These are phyloP conservation scores for Dendrostoma leiphaemia DNA, from an alignment of 2,329 filamentous ascomycete species.

Conservation along the genomic window DNA sequence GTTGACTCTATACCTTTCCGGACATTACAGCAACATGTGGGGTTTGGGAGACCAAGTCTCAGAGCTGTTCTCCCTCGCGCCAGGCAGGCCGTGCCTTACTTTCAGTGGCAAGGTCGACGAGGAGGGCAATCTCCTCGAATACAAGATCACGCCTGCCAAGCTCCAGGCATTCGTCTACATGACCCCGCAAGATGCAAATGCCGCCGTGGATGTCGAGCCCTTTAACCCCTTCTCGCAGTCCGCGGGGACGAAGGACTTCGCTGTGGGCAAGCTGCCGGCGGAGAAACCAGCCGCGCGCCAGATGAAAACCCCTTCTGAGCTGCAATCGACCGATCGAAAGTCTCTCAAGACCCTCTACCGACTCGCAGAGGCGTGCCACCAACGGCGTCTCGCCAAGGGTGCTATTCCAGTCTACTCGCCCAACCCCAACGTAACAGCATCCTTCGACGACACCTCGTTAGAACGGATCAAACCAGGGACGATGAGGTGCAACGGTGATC, in stretches of 20 bases:
- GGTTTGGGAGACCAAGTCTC: slow-evolving; percentile 27
- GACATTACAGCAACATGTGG: slow-evolving; percentile 59
- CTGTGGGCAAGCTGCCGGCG: slow-evolving; percentile 30
- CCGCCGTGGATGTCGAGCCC: slow-evolving; percentile 15
- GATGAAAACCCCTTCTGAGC: slow-evolving; percentile 41
- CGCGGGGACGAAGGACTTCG: slow-evolving; percentile 24
- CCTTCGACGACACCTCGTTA: slow-evolving; percentile 34
- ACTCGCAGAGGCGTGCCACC: slow-evolving; percentile 46
- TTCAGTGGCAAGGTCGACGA: slow-evolving; percentile 59
- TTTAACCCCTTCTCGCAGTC: background rate
- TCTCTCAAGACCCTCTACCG: slow-evolving; percentile 47
- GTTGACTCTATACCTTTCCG: slow-evolving; percentile 59
- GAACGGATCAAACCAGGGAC: slow-evolving; percentile 23
- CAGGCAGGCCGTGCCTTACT: slow-evolving; percentile 53
- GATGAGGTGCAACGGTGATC: slow-evolving; percentile 42
- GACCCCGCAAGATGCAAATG: slow-evolving; percentile 48
- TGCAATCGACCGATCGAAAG: slow-evolving; percentile 40
- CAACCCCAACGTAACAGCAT: slow-evolving; percentile 41
- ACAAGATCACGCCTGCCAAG: slow-evolving; percentile 51
- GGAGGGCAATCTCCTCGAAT: slow-evolving; percentile 51
- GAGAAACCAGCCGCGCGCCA: slow-evolving; percentile 31
- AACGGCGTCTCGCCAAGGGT: slow-evolving; percentile 42
- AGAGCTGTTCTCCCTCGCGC: slow-evolving; percentile 53
- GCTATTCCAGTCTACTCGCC: slow-evolving; percentile 48
- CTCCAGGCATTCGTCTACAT: slow-evolving; percentile 58